Conservation (phyloP, 2,329 filamentous ascomycete species). For the Ascomycota sp. region DNA sequence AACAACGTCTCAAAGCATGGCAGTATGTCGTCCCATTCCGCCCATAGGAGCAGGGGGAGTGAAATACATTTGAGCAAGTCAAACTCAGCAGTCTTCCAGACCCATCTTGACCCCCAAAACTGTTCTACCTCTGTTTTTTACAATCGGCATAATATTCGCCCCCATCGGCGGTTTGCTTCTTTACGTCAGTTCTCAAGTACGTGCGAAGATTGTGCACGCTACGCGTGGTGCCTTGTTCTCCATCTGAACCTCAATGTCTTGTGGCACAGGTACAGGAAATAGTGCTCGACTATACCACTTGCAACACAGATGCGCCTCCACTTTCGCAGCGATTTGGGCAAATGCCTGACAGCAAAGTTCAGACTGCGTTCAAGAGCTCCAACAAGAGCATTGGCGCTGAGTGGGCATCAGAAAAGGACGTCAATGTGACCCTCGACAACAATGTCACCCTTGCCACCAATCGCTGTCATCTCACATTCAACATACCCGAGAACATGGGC, state of each 20-base stretch:
- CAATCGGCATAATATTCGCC: conserved; percentile 77
- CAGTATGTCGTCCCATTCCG: conserved; percentile 41
- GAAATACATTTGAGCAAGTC: background rate
- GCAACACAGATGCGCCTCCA: conserved; percentile 33
- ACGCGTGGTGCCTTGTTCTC: background rate
- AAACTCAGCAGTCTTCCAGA: conserved; percentile 21
- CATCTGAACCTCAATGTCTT: conserved; percentile 4
- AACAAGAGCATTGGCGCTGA: conserved; percentile 17
- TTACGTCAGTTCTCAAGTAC: conserved; percentile 64
- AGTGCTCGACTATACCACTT: conserved; percentile 75
- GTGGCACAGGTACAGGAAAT: conserved; percentile 63
- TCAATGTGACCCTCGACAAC: conserved; percentile 17
- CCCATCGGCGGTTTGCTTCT: conserved; percentile 76
- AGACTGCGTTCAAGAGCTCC: conserved; percentile 49
- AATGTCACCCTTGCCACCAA: conserved; percentile 16
- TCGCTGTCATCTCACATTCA: conserved; percentile 58
- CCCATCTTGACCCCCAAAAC: conserved; percentile 92
- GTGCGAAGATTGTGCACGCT: no score
- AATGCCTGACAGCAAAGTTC: conserved; percentile 38
- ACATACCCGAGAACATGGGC: conserved; percentile 56
- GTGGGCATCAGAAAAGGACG: conserved; percentile 20
- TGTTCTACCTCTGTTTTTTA: conserved; percentile 77
- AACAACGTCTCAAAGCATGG: conserved; percentile 96
- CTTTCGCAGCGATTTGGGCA: conserved; percentile 14
- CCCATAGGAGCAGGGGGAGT: background rate